phyloP scores from a whole-genome alignment of 768 basidiomycete genomes.

The Lactarius deliciosus region DNA sequence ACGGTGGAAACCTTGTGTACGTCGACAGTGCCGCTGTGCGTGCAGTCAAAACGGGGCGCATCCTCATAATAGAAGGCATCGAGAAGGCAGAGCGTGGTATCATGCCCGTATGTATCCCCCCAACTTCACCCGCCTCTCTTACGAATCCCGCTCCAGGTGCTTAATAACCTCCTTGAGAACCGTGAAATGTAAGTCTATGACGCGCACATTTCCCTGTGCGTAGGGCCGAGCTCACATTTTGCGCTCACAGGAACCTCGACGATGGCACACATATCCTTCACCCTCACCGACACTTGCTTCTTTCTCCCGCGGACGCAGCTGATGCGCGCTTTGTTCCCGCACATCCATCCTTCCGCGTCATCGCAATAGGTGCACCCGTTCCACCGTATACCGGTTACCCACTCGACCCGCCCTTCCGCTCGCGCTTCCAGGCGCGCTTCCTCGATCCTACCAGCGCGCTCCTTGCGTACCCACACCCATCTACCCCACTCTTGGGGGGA shows the following conservation, averaged over 20 bases:
- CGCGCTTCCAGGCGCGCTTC: conserved; percentile 68
- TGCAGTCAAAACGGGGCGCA: conserved; percentile 62
- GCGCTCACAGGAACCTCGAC: conserved; percentile 53
- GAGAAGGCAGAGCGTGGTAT: conserved; percentile 73
- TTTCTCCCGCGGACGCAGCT: conserved; percentile 33
- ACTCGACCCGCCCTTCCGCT: conserved; percentile 65
- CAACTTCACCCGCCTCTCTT: background rate
- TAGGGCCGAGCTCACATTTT: background rate
- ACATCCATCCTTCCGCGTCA: conserved; percentile 65
- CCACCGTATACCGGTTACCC: conserved; percentile 66
- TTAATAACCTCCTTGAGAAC: conserved; percentile 69
- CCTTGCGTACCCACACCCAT: conserved; percentile 40
- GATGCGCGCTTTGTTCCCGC: conserved; percentile 57
- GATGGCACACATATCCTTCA: conserved; percentile 72
- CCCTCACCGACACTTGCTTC: conserved; percentile 54
- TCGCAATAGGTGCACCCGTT: conserved; percentile 68
- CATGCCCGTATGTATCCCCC: conserved; percentile 52
- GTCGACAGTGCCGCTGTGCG: conserved; percentile 66
- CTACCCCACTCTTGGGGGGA: conserved; percentile 14
- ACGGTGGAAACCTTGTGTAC: conserved; percentile 62
- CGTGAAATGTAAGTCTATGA: conserved; percentile 54
- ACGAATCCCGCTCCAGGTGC: conserved; percentile 34
- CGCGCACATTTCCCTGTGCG: background rate
- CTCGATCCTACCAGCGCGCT: conserved; percentile 58
- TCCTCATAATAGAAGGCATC: conserved; percentile 67